A percentile compares a stretch with the other conserved stretches of the same genome.
These are phyloP conservation scores for Aegilops umbellulata DNA, from an alignment of 176 grass and related monocot genomes.

Conservation along the genomic window DNA sequence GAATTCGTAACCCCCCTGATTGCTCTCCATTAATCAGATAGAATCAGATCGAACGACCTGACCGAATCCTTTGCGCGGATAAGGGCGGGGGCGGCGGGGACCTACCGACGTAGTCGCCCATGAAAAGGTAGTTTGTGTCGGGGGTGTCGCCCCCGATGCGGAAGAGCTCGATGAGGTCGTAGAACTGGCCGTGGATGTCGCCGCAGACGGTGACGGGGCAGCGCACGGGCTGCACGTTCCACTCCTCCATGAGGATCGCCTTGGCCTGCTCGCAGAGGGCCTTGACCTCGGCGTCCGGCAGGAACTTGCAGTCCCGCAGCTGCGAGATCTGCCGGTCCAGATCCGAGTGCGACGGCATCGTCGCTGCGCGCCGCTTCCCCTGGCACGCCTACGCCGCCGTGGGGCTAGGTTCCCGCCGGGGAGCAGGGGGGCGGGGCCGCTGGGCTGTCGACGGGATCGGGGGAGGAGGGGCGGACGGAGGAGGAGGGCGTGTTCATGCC, in stretches of 20 bases:
- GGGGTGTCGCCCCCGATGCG: slow-evolving; percentile 52
- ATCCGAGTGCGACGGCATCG: slow-evolving; percentile 75
- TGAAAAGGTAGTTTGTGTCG: slow-evolving; percentile 73
- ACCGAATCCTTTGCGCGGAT: not conserved
- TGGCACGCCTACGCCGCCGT: not conserved
- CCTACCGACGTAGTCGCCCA: slow-evolving; percentile 58
- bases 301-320: slow-evolving; percentile 67
- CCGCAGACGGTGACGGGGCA: slow-evolving; percentile 72
- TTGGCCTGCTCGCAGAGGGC: slow-evolving; percentile 67
- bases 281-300: slow-evolving; percentile 56
- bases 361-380: slow-evolving; percentile 21
- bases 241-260: slow-evolving; percentile 79
- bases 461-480: not conserved
- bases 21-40: not conserved
- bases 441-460: slow-evolving; percentile 27
- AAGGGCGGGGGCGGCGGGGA: not conserved
- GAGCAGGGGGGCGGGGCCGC: not conserved
- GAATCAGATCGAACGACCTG: slow-evolving; percentile 23
- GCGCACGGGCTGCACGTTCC: slow-evolving; percentile 77
- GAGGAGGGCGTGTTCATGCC: slow-evolving; percentile 23
- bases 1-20: not conserved
- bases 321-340: slow-evolving; percentile 76
- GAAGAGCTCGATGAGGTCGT: slow-evolving; percentile 79
- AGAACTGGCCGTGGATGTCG: slow-evolving; percentile 79
- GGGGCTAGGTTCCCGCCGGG: not conserved